phyloP scores from a whole-genome alignment of 306 rosid genomes.

The Glycine soja region DNA sequence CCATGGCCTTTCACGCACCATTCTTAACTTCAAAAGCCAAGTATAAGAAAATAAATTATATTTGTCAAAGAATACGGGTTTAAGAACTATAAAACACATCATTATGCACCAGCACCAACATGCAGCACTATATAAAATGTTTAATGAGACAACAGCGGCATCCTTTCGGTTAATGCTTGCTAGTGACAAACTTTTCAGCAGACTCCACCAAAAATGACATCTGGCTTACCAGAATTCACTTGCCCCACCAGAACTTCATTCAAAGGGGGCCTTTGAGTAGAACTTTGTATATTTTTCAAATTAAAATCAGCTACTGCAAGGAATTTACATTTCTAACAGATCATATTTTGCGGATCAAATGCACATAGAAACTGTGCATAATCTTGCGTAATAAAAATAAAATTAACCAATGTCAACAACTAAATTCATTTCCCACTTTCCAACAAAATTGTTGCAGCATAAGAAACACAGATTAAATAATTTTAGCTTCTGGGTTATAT shows the following conservation, averaged over 20 bases:
- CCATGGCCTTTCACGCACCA: too few relatives aligned
- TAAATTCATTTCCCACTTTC: neutral
- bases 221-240: neutral
- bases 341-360: neutral
- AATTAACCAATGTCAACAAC: neutral
- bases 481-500: conserved; percentile 10
- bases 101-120: neutral
- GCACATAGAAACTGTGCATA: conserved; percentile 5
- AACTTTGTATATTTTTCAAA: neutral
- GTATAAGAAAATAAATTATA: too few relatives aligned
- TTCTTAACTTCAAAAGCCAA: too few relatives aligned
- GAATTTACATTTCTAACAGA: neutral
- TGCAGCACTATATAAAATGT: neutral
- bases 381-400: conserved; percentile 10
- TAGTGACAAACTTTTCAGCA: conserved; percentile 13
- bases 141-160: neutral
- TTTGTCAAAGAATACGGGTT: too few relatives aligned
- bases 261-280: neutral
- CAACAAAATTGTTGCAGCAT: neutral
- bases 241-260: neutral
- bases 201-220: conserved; percentile 2
- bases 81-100: neutral
- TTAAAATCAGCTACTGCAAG: neutral
- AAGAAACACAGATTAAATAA: conserved; percentile 7
- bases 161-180: neutral